Percentiles rank a stretch among this genome's conserved stretches.
Evolutionary conservation across 306 rosid genomes (phyloP).

Genomic region (Cotoneaster glaucophyllus): DNA sequence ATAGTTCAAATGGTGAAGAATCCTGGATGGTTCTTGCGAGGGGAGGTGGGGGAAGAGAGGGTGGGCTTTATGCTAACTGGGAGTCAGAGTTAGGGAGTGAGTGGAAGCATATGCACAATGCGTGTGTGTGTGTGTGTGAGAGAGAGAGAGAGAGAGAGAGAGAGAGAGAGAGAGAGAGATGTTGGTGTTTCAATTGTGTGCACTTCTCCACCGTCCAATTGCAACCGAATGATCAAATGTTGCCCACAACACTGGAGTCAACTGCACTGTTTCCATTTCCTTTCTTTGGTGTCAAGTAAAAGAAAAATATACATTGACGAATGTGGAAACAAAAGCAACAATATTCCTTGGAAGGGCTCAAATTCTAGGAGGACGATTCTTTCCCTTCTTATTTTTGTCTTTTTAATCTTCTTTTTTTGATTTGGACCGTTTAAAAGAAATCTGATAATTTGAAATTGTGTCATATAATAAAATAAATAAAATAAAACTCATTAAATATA

Average conservation of each 20-base stretch:
- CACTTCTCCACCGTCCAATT: neutral
- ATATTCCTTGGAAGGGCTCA: constrained; percentile 43
- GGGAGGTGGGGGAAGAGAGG: constrained; percentile 9
- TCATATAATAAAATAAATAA: too few relatives aligned
- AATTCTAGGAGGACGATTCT: neutral
- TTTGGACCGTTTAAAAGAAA: too few relatives aligned
- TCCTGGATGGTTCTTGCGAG: constrained; percentile 16
- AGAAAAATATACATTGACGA: too few relatives aligned
- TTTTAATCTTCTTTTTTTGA: too few relatives aligned
- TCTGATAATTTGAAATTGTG: too few relatives aligned
- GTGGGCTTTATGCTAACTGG: constrained; percentile 13
- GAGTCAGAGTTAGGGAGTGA: neutral
- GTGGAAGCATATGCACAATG: constrained; percentile 18
- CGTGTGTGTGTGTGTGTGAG: constrained; percentile 20
- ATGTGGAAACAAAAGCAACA: constrained; percentile 25
- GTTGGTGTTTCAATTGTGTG: neutral
- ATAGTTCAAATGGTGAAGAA: neutral
- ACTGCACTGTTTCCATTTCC: constrained; percentile 35
- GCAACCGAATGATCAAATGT: neutral
- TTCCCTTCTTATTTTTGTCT: too few relatives aligned
- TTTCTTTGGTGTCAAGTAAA: neutral
- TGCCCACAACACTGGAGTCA: constrained; percentile 49
- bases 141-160: neutral
- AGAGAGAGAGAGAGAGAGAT: neutral
- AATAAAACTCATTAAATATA: too few relatives aligned